Conservation (phyloP, 2,329 filamentous ascomycete species). For the Beauveria australis region DNA sequence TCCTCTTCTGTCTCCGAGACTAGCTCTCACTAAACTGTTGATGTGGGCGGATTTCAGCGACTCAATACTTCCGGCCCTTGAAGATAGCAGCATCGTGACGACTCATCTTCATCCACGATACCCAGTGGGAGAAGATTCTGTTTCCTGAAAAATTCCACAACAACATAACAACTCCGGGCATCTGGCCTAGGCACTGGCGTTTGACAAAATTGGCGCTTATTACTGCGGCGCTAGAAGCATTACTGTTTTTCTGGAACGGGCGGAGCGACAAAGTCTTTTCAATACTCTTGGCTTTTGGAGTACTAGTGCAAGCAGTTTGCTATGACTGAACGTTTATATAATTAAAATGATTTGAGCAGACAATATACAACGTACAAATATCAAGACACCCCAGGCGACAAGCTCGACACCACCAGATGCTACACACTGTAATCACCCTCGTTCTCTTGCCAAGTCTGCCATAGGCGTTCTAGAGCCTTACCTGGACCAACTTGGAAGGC, state of each 20-base stretch:
- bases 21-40: neutral
- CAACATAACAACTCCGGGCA: neutral
- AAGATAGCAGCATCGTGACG: neutral
- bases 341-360: neutral
- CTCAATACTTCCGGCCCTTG: neutral
- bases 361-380: constrained; percentile 2
- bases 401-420: no score
- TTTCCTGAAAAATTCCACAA: neutral
- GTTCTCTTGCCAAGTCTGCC: neutral
- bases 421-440: neutral
- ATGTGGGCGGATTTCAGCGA: neutral
- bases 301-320: neutral
- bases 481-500: constrained; percentile 1
- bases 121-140: neutral
- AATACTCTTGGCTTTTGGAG: neutral
- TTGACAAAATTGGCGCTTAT: constrained; percentile 1
- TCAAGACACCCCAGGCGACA: neutral
- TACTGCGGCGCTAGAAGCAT: constrained; percentile 1
- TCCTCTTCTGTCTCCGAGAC: constrained; percentile 17
- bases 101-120: neutral
- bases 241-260: constrained; percentile 3
- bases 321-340: neutral
- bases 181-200: neutral
- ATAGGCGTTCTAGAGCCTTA: constrained; percentile 3
- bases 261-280: neutral